Conservation (phyloP, 202 grass and related monocot species). For the Zoysia matrella region DNA sequence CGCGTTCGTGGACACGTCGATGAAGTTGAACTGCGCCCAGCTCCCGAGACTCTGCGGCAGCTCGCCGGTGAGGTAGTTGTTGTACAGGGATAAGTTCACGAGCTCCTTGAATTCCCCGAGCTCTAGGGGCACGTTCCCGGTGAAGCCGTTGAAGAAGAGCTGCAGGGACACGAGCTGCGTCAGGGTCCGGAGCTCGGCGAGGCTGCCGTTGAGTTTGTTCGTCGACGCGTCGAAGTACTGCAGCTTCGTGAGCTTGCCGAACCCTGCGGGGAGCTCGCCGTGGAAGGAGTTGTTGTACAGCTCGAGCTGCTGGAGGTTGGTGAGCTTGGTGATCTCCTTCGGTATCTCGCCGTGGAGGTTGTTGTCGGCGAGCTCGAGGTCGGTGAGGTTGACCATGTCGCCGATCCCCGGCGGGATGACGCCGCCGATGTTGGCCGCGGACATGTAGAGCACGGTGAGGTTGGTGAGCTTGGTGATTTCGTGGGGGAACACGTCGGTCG, state of each 20-base stretch:
- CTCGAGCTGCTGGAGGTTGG: constrained; percentile 59
- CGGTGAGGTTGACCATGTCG: constrained; percentile 42
- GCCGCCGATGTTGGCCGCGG: constrained; percentile 43
- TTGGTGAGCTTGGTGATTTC: constrained; percentile 49
- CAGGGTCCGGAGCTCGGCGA: constrained; percentile 56
- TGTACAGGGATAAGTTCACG: constrained; percentile 76
- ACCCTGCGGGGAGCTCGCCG: too few relatives aligned
- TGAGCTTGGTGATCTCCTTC: too few relatives aligned
- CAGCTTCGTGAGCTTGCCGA: too few relatives aligned
- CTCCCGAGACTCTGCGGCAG: constrained; percentile 68
- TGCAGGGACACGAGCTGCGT: constrained; percentile 68
- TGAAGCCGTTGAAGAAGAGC: constrained; percentile 70
- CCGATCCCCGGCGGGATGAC: constrained; percentile 67
- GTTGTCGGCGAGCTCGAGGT: constrained; percentile 76
- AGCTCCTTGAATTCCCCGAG: constrained; percentile 77
- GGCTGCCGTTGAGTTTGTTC: constrained; percentile 55
- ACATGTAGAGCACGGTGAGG: constrained; percentile 52
- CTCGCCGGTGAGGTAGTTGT: constrained; percentile 68
- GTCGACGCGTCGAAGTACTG: constrained; percentile 68
- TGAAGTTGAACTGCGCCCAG: constrained; percentile 67
- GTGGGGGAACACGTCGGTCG: constrained; percentile 43
- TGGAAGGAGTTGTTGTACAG: constrained; percentile 82
- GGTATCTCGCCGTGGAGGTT: constrained; percentile 61
- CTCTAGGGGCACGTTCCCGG: constrained; percentile 60
- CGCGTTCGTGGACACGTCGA: constrained; percentile 79